Conservation (phyloP, 305 asterid genomes). For the Fraxinus floribunda region DNA sequence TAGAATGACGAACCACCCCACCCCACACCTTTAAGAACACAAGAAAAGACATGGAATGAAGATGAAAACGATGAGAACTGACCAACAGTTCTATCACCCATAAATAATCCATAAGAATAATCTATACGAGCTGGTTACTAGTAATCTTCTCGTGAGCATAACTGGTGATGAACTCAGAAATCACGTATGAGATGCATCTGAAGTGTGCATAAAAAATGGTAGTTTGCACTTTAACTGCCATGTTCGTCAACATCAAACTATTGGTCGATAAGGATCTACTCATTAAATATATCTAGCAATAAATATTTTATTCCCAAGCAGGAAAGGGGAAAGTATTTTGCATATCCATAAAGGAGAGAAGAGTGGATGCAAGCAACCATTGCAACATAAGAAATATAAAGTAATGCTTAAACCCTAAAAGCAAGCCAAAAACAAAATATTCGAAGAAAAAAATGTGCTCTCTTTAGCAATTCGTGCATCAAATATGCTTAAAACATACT, state of each 20-base stretch:
- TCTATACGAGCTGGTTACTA: not conserved
- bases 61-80: not conserved
- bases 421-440: not conserved
- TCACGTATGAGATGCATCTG: not conserved
- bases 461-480: not conserved
- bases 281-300: not conserved
- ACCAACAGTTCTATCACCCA: not conserved
- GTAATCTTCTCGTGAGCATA: not conserved
- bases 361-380: not conserved
- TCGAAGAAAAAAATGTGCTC: not conserved
- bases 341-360: not conserved
- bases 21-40: not conserved
- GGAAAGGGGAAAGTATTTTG: not conserved
- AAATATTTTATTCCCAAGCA: not conserved
- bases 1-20: constrained; percentile 52
- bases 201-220: not conserved
- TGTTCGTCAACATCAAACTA: not conserved
- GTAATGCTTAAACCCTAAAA: not conserved
- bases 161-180: not conserved
- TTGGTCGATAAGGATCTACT: not conserved
- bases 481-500: not conserved
- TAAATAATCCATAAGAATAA: not conserved
- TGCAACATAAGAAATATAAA: not conserved
- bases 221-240: not conserved
- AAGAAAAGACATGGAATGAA: not conserved